These are phyloP conservation scores for Suzukiozyma palmioleophila DNA, from an alignment of 1,139 yeast species.

Conservation along the genomic window DNA sequence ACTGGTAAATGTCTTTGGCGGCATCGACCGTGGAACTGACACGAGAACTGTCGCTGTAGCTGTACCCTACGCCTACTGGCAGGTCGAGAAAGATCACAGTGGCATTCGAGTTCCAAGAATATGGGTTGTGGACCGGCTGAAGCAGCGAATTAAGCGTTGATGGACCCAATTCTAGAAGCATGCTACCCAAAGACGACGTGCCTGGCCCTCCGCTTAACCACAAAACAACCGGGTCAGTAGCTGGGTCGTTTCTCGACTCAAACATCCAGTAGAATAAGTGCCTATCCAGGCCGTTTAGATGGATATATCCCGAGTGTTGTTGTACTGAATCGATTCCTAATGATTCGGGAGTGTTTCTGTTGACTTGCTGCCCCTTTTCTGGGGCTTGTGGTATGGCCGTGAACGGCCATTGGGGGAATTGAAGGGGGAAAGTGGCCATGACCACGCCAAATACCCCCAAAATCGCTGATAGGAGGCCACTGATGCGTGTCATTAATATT, in stretches of 20 bases:
- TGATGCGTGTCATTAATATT: no score
- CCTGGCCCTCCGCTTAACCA: slow-evolving; percentile 41
- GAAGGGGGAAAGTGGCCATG: no score
- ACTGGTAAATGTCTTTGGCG: slow-evolving; percentile 67
- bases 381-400: no score
- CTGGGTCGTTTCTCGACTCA: slow-evolving; percentile 82
- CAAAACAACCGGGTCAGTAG: slow-evolving; percentile 70
- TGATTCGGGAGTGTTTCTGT: slow-evolving; percentile 19
- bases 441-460: no score
- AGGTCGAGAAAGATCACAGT: slow-evolving; percentile 85
- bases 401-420: no score
- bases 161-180: slow-evolving; percentile 84
- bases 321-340: slow-evolving; percentile 48
- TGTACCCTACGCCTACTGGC: slow-evolving; percentile 83
- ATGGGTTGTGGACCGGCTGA: slow-evolving; percentile 66
- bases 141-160: slow-evolving; percentile 58
- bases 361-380: neutral
- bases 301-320: slow-evolving; percentile 60
- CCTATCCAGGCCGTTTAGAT: slow-evolving; percentile 41
- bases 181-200: slow-evolving; percentile 61
- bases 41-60: slow-evolving; percentile 46
- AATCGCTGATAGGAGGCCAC: no score
- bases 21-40: slow-evolving; percentile 62
- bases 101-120: slow-evolving; percentile 82
- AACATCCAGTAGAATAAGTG: slow-evolving; percentile 83